Evolutionary conservation across 75 land plant species (phyloP), one percentile per base, ranked within the genome.

Genomic region (Cunninghamia lanceolata): DNA sequence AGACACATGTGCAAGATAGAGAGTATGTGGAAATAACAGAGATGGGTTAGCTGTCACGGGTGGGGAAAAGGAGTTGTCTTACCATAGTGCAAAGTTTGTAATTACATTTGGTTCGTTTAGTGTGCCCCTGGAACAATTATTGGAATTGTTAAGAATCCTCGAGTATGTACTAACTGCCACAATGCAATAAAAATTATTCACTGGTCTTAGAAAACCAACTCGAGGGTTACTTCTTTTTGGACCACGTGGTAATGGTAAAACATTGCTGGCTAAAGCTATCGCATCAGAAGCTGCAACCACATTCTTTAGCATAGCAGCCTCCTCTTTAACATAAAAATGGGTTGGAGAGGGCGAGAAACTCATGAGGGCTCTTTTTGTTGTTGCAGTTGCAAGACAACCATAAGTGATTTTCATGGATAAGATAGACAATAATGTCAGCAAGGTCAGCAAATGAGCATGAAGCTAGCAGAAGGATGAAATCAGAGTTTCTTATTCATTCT

Each of bases 241-340:
- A 83, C 99, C 99, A 16, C 99, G 99, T 85, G 99, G 99, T 3
- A 98, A 94, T 91, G 99, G 99, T 32, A 98, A 98, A 90, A 98
- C 99, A 16, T 91, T 98, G 99, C 97, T 98, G 80, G 99, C 99
- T 9, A 98, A 96, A 88, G 99, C 99, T 84, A 97, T 98, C 43
- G 99, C 99, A 42, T 98, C 99, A 77, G 99, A 98, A 85, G 95
- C 96, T 42, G 85, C 91, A 47, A 99, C 99, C 21, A 98, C 99
- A 54, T 98, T 98, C 86, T 98, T 98, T 85, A 95, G 95, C 89
- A 92, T 98, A 71, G 93, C 99, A 85, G 96, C 99, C 19, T 94
- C 99, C 82, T 97, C 99, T 59, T 86, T 98, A 13, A 96, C 99
- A 52, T 98, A 99, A 84, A 98, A 98, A 91, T 98, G 99, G 99